Base-by-base conservation (phyloP, 1,284 basidiomycete genomes). In the Trichosporon inkin region DNA sequence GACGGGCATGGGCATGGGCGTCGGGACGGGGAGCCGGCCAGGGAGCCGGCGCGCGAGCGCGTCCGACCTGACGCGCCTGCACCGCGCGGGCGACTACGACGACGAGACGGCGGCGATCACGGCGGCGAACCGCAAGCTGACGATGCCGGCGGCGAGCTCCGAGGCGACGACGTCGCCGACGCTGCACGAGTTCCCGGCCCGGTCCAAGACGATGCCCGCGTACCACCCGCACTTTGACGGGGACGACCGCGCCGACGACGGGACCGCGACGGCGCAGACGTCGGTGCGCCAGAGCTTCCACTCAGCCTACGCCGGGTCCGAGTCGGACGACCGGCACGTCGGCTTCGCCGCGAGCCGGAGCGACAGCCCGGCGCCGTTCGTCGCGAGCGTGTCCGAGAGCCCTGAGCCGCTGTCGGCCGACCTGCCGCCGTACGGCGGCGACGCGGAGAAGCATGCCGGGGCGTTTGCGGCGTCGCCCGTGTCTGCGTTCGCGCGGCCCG, bases 81-180 rank as follows among this genome's bases (percentile, higher is more conserved):
- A 34, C n/a, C n/a, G n/a, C 24, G n/a, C 35, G 11, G 53, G 69
- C 54, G 52, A 61, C 34, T 53, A 60, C 20, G 68, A 70, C 51
- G 61, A 68, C 1, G 68, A 73, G 28, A 71, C 68, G 0, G 64
- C 68, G 0, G 65, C 64, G 10, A 69, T 69, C 20, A 67, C 69
- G 0, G 67, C 68, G 1, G 65, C 62, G 32, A 70, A 69, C 55
- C 62, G 62, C 14, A 37, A 41, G 19, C 36, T 40, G 19, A 59
- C 56, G 1, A 41, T 34, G 6, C 59, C 55, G 35, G 63, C 65
- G 35, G 61, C 65, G 2, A n/a, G n/a, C n/a, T 74, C 72, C 3
- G 73, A 74, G 64, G 72, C 70, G 0, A 66, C 64, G 3, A 70
- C 72, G 10, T 72, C 72, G 13, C 74, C 74, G 8, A 72, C 71